Conservation (phyloP, 1,284 basidiomycete species). For the Cryptococcus jaspeensis region DNA sequence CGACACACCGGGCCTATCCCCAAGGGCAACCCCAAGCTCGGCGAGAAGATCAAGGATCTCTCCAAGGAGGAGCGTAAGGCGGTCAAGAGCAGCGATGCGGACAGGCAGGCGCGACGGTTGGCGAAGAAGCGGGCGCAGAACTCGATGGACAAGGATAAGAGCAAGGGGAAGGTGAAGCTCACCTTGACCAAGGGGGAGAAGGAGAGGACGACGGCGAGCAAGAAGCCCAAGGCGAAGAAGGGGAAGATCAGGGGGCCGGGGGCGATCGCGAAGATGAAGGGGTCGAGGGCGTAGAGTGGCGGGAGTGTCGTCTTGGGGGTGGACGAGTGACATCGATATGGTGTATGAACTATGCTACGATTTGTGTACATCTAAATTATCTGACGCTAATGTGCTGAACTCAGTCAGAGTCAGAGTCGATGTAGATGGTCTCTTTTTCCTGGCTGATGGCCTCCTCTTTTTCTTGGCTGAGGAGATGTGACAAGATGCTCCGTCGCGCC, state of each 20-base stretch:
- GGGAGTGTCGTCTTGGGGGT: not conserved
- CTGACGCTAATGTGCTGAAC: no score
- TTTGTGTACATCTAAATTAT: no score
- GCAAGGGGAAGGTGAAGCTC: conserved; percentile 45
- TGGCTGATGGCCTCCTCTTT: no score
- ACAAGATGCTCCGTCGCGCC: no score
- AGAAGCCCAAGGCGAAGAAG: conserved; percentile 29
- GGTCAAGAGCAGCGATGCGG: conserved; percentile 71
- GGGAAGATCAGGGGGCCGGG: conserved; percentile 41
- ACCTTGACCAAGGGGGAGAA: conserved; percentile 31
- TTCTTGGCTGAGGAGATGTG: no score
- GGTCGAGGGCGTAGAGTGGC: conserved; percentile 40
- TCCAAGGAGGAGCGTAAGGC: conserved; percentile 83
- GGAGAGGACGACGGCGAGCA: conserved; percentile 11
- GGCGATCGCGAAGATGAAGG: conserved; percentile 51
- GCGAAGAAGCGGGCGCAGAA: conserved; percentile 75
- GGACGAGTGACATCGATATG: not conserved
- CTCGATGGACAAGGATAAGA: conserved; percentile 65
- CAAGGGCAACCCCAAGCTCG: conserved; percentile 76
- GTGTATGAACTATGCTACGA: not conserved
- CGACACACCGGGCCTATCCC: conserved; percentile 50
- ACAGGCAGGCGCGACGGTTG: conserved; percentile 73
- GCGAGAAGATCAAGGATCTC: conserved; percentile 68
- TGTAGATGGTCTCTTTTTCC: no score
- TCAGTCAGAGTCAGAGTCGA: no score